Evolutionary conservation across 73 alveolate genomes (phyloP), one percentile per base, ranked within the genome.

Genomic region (Blepharisma stoltei): DNA sequence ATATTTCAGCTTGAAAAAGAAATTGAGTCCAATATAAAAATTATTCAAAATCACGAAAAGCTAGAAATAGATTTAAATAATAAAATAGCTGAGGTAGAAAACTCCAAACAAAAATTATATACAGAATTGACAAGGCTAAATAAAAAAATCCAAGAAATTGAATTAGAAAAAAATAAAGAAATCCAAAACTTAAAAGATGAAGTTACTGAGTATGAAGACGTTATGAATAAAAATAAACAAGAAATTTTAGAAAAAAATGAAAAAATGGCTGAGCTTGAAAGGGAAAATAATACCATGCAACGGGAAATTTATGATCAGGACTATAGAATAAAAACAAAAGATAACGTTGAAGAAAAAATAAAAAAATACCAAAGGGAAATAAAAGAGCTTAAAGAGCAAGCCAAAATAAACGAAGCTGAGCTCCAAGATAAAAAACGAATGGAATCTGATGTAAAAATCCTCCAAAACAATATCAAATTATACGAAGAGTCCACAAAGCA

Each of bases 81-180:
- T 25, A n/a, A 60, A 60, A 25, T 60, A 1, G 47, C 14, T 14
- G 73, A 60, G 2, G 2, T 20, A 20, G 73, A 60, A 25, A 25
- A 14, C 73, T 9, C 11, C 14, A 60, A 60, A 5, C 14, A n/a
- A 20, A n/a, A 25, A 60, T 38, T 60, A 8, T 60, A 60, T 47
- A 18, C 38, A 14, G 73, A 60, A 60, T 14, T 60, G 46, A 60
- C 73, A 18, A 14, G 73, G 11, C 46, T 60, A 14, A 60, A 60
- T 25, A 60, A 60, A 25, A n/a, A 60, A 60, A 60, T 60, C 47
- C 73, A 60, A 60, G 73, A 60, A 25, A 8, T 20, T 38, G 73
- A 60, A 25, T 38, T 18, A 20, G 73, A 60, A n/a, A 60, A 60
- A 60, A 14, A n/a, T 9, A 60, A 60, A 60, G 18, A 14, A 18